Conservation (phyloP, 257 asterid species). For the Linderniella brevidens region DNA sequence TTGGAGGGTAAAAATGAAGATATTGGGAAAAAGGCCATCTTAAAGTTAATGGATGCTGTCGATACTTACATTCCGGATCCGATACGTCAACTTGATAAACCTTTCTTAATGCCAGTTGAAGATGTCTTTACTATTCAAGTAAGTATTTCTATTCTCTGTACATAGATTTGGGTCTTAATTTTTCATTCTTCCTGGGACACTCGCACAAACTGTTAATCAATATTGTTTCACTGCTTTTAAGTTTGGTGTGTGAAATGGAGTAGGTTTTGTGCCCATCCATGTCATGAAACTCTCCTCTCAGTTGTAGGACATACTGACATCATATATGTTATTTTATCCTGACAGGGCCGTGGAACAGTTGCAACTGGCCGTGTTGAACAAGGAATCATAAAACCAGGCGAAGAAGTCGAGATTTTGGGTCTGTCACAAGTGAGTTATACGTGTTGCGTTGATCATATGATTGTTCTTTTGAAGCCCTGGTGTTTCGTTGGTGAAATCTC, state of each 20-base stretch:
- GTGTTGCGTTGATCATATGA: too few relatives aligned
- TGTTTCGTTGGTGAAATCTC: too few relatives aligned
- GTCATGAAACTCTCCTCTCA: background rate
- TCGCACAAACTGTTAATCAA: too few relatives aligned
- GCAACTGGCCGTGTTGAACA: conserved; percentile 99
- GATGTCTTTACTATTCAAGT: conserved; percentile 99
- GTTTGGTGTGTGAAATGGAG: too few relatives aligned
- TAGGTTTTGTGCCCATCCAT: too few relatives aligned
- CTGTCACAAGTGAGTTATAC: conserved; percentile 40
- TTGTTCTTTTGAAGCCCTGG: too few relatives aligned
- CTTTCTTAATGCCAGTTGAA: conserved; percentile 95
- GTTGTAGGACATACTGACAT: background rate
- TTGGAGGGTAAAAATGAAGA: conserved; percentile 91
- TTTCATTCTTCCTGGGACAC: too few relatives aligned
- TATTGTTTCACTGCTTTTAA: too few relatives aligned
- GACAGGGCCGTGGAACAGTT: conserved; percentile 98
- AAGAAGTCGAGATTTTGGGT: conserved; percentile 90
- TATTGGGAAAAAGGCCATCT: conserved; percentile 70
- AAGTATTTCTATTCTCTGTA: conserved; percentile 46
- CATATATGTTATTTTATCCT: background rate
- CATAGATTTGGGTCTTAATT: background rate
- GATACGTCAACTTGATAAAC: conserved; percentile 71
- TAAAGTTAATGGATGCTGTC: conserved; percentile 93
- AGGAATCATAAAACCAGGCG: conserved; percentile 80
- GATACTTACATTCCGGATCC: conserved; percentile 96